These are phyloP conservation scores for Jackrogersella minutella DNA, from an alignment of 495 filamentous ascomycete genomes.

Conservation along the genomic window DNA sequence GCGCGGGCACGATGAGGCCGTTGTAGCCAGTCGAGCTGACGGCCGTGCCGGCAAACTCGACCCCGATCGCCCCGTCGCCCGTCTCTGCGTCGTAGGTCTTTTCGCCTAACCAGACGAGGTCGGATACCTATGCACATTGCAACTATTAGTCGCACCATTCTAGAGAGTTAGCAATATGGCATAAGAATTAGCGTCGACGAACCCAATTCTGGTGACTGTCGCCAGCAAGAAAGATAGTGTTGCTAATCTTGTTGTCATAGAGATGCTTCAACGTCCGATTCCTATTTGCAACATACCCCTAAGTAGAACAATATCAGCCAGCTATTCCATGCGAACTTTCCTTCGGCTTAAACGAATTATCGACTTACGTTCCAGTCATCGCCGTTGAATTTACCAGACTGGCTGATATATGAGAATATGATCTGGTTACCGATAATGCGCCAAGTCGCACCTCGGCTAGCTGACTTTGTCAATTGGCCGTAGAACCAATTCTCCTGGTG, in stretches of 20 bases:
- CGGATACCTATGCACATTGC: constrained; percentile 50
- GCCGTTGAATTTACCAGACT: constrained; percentile 48
- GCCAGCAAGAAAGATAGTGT: constrained; percentile 72
- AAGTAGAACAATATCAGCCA: constrained; percentile 38
- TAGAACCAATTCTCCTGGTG: constrained; percentile 77
- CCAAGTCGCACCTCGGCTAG: constrained; percentile 65
- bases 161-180: not conserved
- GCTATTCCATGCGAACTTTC: not conserved
- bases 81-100: constrained; percentile 63
- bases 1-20: constrained; percentile 52
- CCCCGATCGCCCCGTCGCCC: constrained; percentile 66
- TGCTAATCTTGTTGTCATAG: constrained; percentile 67
- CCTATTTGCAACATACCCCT: constrained; percentile 69
- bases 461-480: constrained; percentile 60
- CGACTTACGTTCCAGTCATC: constrained; percentile 44
- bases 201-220: constrained; percentile 72
- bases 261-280: constrained; percentile 68
- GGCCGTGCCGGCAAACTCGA: constrained; percentile 72
- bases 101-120: constrained; percentile 69
- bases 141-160: constrained; percentile 9
- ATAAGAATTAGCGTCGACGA: not conserved
- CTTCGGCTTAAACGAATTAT: not conserved
- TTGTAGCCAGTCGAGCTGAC: constrained; percentile 64
- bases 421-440: constrained; percentile 72
- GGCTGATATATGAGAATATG: constrained; percentile 66